Base-by-base conservation (phyloP, 495 filamentous ascomycete genomes). In the Podospora appendiculata region DNA sequence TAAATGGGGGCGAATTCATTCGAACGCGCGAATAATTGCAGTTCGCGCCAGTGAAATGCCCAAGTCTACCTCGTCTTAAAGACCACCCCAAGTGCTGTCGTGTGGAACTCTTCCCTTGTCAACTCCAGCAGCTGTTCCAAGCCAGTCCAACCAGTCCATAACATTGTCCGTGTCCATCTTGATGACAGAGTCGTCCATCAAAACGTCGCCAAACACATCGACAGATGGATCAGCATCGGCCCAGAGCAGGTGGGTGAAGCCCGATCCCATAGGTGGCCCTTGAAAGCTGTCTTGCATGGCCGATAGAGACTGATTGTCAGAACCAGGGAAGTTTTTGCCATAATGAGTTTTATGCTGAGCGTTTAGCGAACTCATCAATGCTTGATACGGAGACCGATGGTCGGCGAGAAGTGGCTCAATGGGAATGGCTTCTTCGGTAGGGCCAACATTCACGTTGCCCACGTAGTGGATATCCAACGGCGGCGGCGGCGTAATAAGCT, bases 101-200 rank as follows among this genome's bases (percentile, higher is more conserved):
- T 2, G 25, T 5, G 2, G 25, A 25, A 25, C 25, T 25, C 25
- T 25, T 25, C 25, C 25, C 25, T 25, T 25, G 5, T 25, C 25
- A 25, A 25, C 25, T 25, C 25, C 25, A 25, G 25, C 25, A 25
- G 25, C 25, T 54, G 48, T 16, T 32, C 65, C 69, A 40, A 68
- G 53, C 65, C 65, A 71, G 39, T 57, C 62, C 47, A 65, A 59
- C 69, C 69, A 71, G 45, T 67, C 59, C 42, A 71, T 60, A 0
- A 54, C 55, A 0, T 60, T 59, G 16, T 62, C 57, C 4, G 56
- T 38, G 10, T 69, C 67, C 63, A 71, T 66, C 9, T 63, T 59
- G 7, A 67, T 54, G 17, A 66, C 64, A 18, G 40, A n/a, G 6
- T 47, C 47, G 17, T 50, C 55, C 7, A 47, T 35, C 17, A 32